Evolutionary conservation across 345 rosid genomes (phyloP).

Genomic region (Gossypioides kirkii): DNA sequence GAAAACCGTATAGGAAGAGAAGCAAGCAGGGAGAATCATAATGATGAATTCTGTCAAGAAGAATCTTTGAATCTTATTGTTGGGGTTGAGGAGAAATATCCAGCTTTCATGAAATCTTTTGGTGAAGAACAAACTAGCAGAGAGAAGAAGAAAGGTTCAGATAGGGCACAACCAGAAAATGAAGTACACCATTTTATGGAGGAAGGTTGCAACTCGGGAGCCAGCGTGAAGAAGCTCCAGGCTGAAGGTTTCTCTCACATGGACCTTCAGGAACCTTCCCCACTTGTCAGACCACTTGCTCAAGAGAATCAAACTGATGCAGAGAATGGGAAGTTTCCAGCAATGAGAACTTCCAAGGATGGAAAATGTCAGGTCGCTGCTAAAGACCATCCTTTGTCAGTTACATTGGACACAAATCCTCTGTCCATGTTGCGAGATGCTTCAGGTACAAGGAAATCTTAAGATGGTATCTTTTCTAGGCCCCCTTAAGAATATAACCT

Average conservation of each 20-base stretch:
- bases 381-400: conserved; percentile 29
- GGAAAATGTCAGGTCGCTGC: neutral
- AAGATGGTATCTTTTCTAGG: neutral
- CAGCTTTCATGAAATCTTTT: conserved; percentile 8
- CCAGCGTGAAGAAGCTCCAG: conserved; percentile 37
- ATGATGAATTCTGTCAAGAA: conserved; percentile 17
- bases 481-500: neutral
- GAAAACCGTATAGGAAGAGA: conserved; percentile 19
- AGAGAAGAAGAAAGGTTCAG: neutral
- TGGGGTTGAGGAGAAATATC: conserved; percentile 21
- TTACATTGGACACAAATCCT: conserved; percentile 37
- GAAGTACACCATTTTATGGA: conserved; percentile 13
- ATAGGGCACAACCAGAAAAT: conserved; percentile 9
- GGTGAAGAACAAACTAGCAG: neutral
- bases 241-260: conserved; percentile 9
- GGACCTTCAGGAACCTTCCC: conserved; percentile 17
- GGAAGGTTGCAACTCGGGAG: conserved; percentile 23
- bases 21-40: conserved; percentile 14
- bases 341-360: neutral
- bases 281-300: conserved; percentile 19
- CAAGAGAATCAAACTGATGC: conserved; percentile 27
- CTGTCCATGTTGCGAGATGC: conserved; percentile 32
- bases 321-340: neutral
- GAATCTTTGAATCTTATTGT: conserved; percentile 1
- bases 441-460: conserved; percentile 34